Base-by-base conservation (phyloP, 1,284 basidiomycete genomes). In the Kwoniella shivajii region DNA sequence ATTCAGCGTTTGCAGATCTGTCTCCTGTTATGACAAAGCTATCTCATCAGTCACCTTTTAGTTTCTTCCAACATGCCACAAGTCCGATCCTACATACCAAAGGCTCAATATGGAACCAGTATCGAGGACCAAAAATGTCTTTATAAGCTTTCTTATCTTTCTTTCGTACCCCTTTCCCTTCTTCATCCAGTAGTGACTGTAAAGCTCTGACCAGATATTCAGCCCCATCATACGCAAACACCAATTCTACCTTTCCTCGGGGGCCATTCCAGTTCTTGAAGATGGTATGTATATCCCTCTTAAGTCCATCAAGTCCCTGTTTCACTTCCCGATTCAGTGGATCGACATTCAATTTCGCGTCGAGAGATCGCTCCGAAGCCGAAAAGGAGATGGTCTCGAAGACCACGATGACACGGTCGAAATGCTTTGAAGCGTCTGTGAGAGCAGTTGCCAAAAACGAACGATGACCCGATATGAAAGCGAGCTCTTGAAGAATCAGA, bases 171-270 rank as follows among this genome's bases (percentile, higher is more conserved):
- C 9, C 14, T 24, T 39, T 16, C 29, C 38, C 38, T 24, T 55
- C 57, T 18, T 54, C 41, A 9, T 36, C 33, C 18, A 55, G 14
- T 24, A 50, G 11, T 6, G 24, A 29, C 16, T 16, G 33, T 9
- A 64, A 13, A 13, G 22, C 50, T 20, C 24, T 50, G 1, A 37
- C 49, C 10, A 63, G 54, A 29, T 63, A 53, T 9, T 7, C 31
- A 2, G 59, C 50, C 13, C 61, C 61, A 22, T 56, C 34, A 29
- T 33, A 41, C 14, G 59, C 56, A 31, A 63, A 63, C 1, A 65
- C 42, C 27, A 52, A 6, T 5, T 56, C 49, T 7, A 60, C 48
- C 9, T 42, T 16, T 26, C 57, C 57, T 6, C 34, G 34, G 14
- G 37, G 18, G 16, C 37, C 36, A 6, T 10, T 6, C 3, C 22